Evolutionary conservation across 106 monocot species (phyloP), one percentile per base, ranked within the genome.

Genomic region (Allium fistulosum): DNA sequence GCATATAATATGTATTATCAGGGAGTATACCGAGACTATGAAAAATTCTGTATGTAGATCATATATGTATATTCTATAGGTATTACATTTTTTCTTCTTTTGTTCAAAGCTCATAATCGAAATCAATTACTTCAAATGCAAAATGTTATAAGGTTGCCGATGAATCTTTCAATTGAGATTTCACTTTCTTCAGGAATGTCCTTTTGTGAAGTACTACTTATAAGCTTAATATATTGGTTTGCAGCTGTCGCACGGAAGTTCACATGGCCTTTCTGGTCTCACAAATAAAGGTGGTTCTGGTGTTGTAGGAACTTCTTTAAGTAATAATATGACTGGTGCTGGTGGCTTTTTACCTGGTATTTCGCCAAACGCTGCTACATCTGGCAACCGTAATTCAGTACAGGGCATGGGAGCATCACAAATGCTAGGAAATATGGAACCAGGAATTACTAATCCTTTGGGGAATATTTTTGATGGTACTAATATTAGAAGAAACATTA

Each of bases 341-440:
- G 88, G 88, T 55, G 92, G 88, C 55, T 82, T 84, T 16, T 80
- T 97, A 37, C 80, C 92, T 72, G 97, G 92, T 18, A 76, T 89
- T 75, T 79, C 85, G 46, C 81, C 81, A 27, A 86, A 72, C 58
- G 76, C 87, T 51, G 74, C 66, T 46, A 45, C 72, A 49, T 70
- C 78, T 66, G 83, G 78, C 18, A 94, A 78, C 63, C 86, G 89
- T 9, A 90, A 66, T 67, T 71, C 86, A 69, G 75, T 86, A 63
- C 79, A 79, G 58, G 84, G 82, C 11, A 66, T 94, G 72, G 87
- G 81, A 8, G 82, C 82, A 48, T 76, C 77, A 69, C 86, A 84
- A 46, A 62, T 90, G 64, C 71, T 94, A 53, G 87, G 86, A 62
- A 94, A 84, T 74, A 68, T 87, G 45, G 84, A 84, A 49, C 72